Evolutionary conservation across 73 alveolate species (phyloP).

Genomic region (Paramecium tetraurelia): DNA sequence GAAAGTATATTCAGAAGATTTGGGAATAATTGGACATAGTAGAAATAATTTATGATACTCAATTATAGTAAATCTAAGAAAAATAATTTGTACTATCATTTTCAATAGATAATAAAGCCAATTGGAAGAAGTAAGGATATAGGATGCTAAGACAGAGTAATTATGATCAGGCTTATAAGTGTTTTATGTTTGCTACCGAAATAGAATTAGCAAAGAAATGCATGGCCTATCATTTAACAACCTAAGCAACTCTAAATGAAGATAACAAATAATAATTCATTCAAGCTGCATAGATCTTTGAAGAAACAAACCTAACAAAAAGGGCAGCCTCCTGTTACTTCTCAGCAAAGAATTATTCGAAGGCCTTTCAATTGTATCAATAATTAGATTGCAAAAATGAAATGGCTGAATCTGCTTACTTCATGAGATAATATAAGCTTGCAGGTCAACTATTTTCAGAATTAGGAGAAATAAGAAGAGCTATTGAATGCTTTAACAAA

Average conservation of each 20-base stretch:
- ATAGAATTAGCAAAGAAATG: conserved; percentile 66
- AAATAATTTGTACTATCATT: background rate
- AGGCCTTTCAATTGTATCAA: conserved; percentile 68
- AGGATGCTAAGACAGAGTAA: conserved; percentile 76
- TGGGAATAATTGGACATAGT: conserved; percentile 77
- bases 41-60: background rate
- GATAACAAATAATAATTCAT: conserved; percentile 1
- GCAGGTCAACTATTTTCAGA: conserved; percentile 60
- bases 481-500: conserved; percentile 52
- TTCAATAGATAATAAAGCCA: background rate
- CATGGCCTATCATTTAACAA: conserved; percentile 71
- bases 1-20: conserved; percentile 63
- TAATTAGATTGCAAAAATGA: conserved; percentile 56
- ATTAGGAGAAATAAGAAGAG: conserved; percentile 39
- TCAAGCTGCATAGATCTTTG: conserved; percentile 71
- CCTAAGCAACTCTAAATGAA: conserved; percentile 63
- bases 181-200: conserved; percentile 75
- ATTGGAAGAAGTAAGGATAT: conserved; percentile 80
- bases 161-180: conserved; percentile 78
- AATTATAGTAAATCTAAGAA: background rate
- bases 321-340: conserved; percentile 83
- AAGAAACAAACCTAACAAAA: conserved; percentile 31
- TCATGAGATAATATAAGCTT: conserved; percentile 20
- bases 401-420: conserved; percentile 77
- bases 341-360: conserved; percentile 67